Evolutionary conservation across 1,139 yeast genomes (phyloP).

Genomic region (Scheffersomyces titani): DNA sequence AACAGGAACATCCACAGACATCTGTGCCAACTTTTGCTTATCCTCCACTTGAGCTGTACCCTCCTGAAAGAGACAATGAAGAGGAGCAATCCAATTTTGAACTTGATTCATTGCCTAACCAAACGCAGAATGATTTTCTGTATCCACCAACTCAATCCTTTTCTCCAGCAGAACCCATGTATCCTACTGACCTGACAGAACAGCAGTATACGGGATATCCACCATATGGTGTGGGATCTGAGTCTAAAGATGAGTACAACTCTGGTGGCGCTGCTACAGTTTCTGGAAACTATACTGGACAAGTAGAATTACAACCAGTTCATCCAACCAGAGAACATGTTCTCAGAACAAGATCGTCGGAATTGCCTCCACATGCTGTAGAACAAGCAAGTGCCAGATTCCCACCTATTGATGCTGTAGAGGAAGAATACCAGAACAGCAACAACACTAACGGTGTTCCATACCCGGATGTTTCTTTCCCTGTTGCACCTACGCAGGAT

Average conservation of each 20-base stretch:
- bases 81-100: not conserved
- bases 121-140: not conserved
- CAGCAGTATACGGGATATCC: not conserved
- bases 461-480: not conserved
- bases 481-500: constrained; percentile 2
- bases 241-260: not conserved
- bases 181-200: not conserved
- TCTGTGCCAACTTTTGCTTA: not conserved
- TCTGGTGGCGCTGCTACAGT: not conserved
- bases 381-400: constrained; percentile 15
- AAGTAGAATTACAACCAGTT: not conserved
- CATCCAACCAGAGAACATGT: not conserved
- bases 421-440: constrained; percentile 4
- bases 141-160: not conserved
- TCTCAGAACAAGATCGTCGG: constrained; percentile 13
- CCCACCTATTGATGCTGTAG: constrained; percentile 12
- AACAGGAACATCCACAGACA: not conserved
- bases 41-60: not conserved
- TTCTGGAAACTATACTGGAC: not conserved
- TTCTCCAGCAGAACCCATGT: not conserved
- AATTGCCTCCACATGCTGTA: constrained; percentile 15
- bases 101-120: not conserved
- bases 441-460: not conserved
- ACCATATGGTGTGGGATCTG: not conserved
- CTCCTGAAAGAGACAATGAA: not conserved